Evolutionary conservation across 2,329 filamentous ascomycete genomes (phyloP), one percentile per base, ranked within the genome.

Genomic region (Capronia epimyces): DNA sequence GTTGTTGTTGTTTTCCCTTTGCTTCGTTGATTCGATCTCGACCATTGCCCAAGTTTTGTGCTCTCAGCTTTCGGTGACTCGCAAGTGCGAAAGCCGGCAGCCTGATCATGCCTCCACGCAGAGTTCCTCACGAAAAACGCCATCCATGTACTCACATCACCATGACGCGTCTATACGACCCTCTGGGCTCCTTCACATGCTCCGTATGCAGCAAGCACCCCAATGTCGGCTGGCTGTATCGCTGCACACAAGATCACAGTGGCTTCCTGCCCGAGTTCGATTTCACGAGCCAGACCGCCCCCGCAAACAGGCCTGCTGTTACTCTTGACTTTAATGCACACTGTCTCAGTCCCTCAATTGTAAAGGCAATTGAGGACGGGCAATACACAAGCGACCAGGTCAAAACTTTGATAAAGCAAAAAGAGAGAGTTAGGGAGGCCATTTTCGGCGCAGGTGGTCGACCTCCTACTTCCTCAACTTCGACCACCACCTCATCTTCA

Each of bases 171-270:
- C 66, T 87, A 39, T 86, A 59, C 49, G 65, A 64, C 43, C 44
- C 59, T 1, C 52, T 82, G 60, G 77, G 76, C 27, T 51, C 68
- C 16, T 64, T 73, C 22, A 62, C 65, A 15, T 93, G 87, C 67
- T 68, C 75, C 6, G 63, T 74, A 20, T 93, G 87, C 61, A 69
- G 70, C 32, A 68, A 69, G 34, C 66, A 67, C 1, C 78, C 83
- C 0, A 68, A 74, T 13, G 73, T 83, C 46, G 85, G 86, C 21
- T 93, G 84, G 79, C 69, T 93, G 18, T 93, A 87, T 66, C 74
- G 77, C 52, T 93, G 88, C 66, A 78, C 75, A 10, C 80, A 87
- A 64, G 86, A 89, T 60, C 71, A 70, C 9, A 73, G 79, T 24
- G 63, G 69, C 13, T 60, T 71, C 34, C 61, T 77, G 24, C 66